Evolutionary conservation across 768 basidiomycete species (phyloP), one percentile per base, ranked within the genome.

Genomic region (Pleurotus tuoliensis): DNA sequence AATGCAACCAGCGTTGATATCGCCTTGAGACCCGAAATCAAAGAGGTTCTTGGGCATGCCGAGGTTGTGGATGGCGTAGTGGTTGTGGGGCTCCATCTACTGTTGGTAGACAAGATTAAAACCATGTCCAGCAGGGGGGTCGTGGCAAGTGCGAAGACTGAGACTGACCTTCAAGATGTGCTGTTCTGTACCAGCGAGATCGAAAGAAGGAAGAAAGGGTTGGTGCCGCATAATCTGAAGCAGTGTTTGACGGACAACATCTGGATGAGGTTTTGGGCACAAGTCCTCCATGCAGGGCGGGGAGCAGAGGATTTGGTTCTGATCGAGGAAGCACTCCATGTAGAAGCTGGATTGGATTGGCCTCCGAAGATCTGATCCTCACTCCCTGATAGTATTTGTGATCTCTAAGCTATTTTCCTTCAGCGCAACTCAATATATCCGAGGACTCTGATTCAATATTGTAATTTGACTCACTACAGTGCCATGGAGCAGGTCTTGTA

Each of bases 1-100:
- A 27, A 56, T 37, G 55, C 55, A 9, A 56, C 55, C 13, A 56
- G 55, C 34, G 43, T 56, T 4, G 55, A 56, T 27, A 12, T 55
- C 12, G 53, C 53, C 15, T 44, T 56, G 15, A 47, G 47, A 18
- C 45, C 20, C 22, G 46, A 47, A 11, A 13, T 47, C 12, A 22
- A 40, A 22, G 16, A 16, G 2, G 12, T 27, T 47, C 12, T 56
- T 13, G 12, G 8, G 46, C 30, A 43, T 30, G 16, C 55, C 16
- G 39, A 48, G 24, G 15, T 8, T 20, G 47, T 56, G 22, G 46
- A 47, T 7, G 55, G 45, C 22, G 43, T 56, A 16, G 9, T 44
- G 15, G 55, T 56, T 20, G 55, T 45, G 4, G 45, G 47, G 24
- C 39, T 22, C 5, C 55, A 44, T 22, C 30, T 56, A 44, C 45